Evolutionary conservation across 2,329 filamentous ascomycete genomes (phyloP), one percentile per base, ranked within the genome.

Genomic region (Myriosclerotinia scirpicola): DNA sequence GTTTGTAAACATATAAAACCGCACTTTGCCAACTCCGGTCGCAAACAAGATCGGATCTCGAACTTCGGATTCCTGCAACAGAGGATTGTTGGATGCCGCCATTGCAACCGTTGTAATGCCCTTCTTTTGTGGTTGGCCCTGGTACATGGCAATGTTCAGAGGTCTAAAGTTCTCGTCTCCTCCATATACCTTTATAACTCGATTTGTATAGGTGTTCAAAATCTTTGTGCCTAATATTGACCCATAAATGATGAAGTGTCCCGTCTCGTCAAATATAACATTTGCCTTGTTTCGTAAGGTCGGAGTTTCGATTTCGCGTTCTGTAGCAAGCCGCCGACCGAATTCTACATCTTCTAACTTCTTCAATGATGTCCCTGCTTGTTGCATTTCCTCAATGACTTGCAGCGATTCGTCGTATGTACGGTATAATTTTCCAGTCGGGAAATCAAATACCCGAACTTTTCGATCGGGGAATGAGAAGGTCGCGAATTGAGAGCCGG

Each of bases 1-100:
- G 77, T 97, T 96, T 46, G 92, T 97, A 79, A 97, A 99, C 87
- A 98, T 93, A 83, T 97, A 99, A 80, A 99, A 99, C 52, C 96
- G 90, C 38, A 90, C 86, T 79, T 97, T 98, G 69, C 89, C 90
- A 55, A 91, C 89, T 0, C 89, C 94, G 0, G 95, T 98, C 12
- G 86, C 84, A 54, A 96, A 85, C 9, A 99, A 82, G 75, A 98
- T 94, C 0, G 96, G 93, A 76, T 99, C 95, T 69, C 93, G 86
- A 26, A 88, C 87, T 78, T 97, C 94, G 1, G 95, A 92, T 81
- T 97, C 93, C 75, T 95, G 91, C 2, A 99, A 84, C 0, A 99
- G 84, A 0, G 96, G 95, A 76, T 99, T 99, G 73, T 87, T 90
- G 44, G 92, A 96, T 0, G 96, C 95, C 1, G 95, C 96, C 95